Evolutionary conservation across 345 rosid species (phyloP), one percentile per base, ranked within the genome.

Genomic region (Hypericum perforatum): DNA sequence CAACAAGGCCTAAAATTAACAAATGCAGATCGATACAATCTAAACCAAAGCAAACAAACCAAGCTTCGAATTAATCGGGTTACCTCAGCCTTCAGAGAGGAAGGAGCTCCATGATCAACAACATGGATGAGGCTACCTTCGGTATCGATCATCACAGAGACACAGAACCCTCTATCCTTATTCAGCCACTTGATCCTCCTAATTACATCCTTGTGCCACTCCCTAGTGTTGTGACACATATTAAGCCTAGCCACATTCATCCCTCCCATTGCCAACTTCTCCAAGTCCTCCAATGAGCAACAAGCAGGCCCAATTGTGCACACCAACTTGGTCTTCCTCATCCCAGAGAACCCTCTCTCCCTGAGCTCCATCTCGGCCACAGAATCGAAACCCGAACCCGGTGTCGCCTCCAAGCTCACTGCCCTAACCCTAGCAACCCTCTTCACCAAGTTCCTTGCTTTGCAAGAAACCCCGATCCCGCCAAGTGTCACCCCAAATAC

Each of bases 241-340:
- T 79, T 82, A 39, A 82, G 77, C 77, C 90, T 70, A 11, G 86
- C 90, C 52, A 82, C 90, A 64, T 82, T 77, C 90, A 82, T 82
- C 41, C 90, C 90, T 58, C 74, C 80, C 42, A 53, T 13, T 14
- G 86, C 86, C 72, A 82, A 32, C 50, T 68, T 70, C 77, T 82
- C 84, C 74, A 82, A 55, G 39, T 77, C 83, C 61, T 71, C 82
- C 67, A 51, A 9, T 4, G 83, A 77, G 40, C 74, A 67, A 53
- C 82, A 82, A 0, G 90, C 76, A 5, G 90, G 90, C 42, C 90
- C 90, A 43, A 82, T 70, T 2, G 90, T 82, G 70, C 85, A 79
- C 56, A 82, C 90, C 2, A 82, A 67, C 75, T 82, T 82, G 14
- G 85, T 82, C 75, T 77, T 82, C 80, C 90, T 71, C 82, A 79